phyloP scores from a whole-genome alignment of 352 stramenopile species.

The Phytophthora tubulina region DNA sequence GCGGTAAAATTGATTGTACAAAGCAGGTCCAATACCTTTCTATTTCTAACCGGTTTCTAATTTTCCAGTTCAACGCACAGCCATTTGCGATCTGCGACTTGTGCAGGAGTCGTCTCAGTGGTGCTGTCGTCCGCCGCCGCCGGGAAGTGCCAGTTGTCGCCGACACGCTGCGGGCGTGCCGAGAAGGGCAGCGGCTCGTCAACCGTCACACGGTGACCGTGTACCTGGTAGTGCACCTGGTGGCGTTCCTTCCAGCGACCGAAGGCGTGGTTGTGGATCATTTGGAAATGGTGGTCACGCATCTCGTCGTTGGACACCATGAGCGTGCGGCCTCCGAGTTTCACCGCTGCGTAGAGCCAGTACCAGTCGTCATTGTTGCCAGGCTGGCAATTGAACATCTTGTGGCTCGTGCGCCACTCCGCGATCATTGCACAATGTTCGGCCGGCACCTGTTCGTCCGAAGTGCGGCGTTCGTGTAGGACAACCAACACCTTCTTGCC shows the following conservation, averaged over 20 bases:
- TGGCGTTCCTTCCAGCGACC: conserved; percentile 97
- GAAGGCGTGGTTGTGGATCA: conserved; percentile 96
- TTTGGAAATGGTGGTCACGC: conserved; percentile 99
- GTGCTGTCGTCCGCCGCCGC: conserved; percentile 4
- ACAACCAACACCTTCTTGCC: conserved; percentile 94
- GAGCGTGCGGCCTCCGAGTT: conserved; percentile 79
- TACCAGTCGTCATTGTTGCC: conserved; percentile 99
- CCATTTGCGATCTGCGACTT: conserved; percentile 48
- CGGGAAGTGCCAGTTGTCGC: conserved; percentile 79
- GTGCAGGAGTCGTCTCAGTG: conserved; percentile 12
- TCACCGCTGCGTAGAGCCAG: conserved; percentile 97
- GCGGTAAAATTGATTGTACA: conserved; percentile 7
- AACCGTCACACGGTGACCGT: conserved; percentile 52
- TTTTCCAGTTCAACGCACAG: conserved; percentile 52
- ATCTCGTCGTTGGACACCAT: conserved; percentile 99
- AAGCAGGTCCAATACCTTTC: conserved; percentile 2
- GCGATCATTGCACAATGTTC: conserved; percentile 79
- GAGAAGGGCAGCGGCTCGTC: conserved; percentile 75
- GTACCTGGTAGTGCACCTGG: conserved; percentile 93
- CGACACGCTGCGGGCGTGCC: conserved; percentile 62
- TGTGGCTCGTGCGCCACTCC: conserved; percentile 69
- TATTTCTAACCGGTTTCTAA: conserved; percentile 34
- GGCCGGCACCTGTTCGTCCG: conserved; percentile 84
- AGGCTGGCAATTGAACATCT: conserved; percentile 94
- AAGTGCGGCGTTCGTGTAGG: conserved; percentile 96